Percentiles rank a stretch among this genome's conserved stretches.
These are phyloP conservation scores for Graphiopsis chlorocephala DNA, from an alignment of 2,329 filamentous ascomycete species.

Conservation along the genomic window DNA sequence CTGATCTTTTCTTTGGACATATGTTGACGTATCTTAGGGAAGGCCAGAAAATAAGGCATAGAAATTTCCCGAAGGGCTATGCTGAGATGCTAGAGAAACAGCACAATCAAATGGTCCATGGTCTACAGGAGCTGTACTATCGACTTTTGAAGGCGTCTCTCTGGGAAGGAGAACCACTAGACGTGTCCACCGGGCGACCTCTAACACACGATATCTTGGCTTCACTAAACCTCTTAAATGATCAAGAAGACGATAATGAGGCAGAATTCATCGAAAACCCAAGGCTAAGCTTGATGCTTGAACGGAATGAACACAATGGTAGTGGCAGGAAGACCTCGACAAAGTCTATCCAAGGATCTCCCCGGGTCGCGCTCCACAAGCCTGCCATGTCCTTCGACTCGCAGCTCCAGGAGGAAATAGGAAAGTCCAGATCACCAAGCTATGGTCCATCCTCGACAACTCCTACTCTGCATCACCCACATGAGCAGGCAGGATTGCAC, in stretches of 20 bases:
- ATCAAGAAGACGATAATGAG: slow-evolving; percentile 55
- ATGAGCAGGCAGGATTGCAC: not conserved
- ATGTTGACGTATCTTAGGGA: not conserved
- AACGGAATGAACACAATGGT: not conserved
- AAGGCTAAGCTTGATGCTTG: slow-evolving; percentile 40
- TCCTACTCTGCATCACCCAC: not conserved
- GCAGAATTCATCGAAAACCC: slow-evolving; percentile 57
- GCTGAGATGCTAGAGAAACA: slow-evolving; percentile 67
- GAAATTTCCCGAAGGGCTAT: slow-evolving; percentile 65
- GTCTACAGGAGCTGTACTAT: slow-evolving; percentile 59
- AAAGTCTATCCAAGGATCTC: not conserved
- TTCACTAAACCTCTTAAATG: slow-evolving; percentile 56
- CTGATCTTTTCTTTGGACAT: too few relatives aligned
- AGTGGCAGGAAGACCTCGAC: not conserved
- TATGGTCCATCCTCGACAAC: not conserved
- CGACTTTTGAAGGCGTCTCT: slow-evolving; percentile 50
- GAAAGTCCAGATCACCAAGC: not conserved
- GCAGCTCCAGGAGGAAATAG: not conserved
- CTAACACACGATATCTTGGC: slow-evolving; percentile 63
- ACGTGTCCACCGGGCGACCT: slow-evolving; percentile 50
- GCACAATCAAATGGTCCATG: slow-evolving; percentile 59
- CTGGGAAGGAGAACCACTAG: slow-evolving; percentile 55
- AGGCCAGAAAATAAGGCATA: slow-evolving; percentile 29
- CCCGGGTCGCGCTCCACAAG: not conserved
- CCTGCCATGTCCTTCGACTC: not conserved